A percentile compares a stretch with the other conserved stretches of the same genome.
These are phyloP conservation scores for Lasiosphaeris hirsuta DNA, from an alignment of 495 filamentous ascomycete species.

Conservation along the genomic window DNA sequence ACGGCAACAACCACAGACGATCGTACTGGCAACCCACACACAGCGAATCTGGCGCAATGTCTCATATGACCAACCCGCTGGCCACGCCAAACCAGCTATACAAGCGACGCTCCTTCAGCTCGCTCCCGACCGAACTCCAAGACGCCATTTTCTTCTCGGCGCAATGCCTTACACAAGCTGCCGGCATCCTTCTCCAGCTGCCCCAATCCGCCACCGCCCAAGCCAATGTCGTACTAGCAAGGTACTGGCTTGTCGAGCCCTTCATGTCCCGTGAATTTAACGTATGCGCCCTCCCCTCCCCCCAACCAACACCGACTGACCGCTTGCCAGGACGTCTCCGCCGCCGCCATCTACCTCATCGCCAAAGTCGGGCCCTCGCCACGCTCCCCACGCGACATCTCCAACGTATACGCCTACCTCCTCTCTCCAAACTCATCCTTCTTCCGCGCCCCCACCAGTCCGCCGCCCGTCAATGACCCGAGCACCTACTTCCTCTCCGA, in stretches of 20 bases:
- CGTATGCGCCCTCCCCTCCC: slow-evolving; percentile 22
- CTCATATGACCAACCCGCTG: slow-evolving; percentile 74
- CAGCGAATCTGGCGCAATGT: slow-evolving; percentile 32
- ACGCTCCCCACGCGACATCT: slow-evolving; percentile 69
- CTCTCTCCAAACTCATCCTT: slow-evolving; percentile 63
- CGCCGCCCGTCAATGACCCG: slow-evolving; percentile 40
- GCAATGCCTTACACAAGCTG: slow-evolving; percentile 78
- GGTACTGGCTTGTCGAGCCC: slow-evolving; percentile 70
- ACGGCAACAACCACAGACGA: neutral
- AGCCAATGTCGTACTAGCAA: slow-evolving; percentile 80
- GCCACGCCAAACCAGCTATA: slow-evolving; percentile 78
- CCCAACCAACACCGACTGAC: neutral
- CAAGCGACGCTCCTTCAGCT: slow-evolving; percentile 49
- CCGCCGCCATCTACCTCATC: slow-evolving; percentile 75
- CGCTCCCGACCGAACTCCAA: slow-evolving; percentile 75
- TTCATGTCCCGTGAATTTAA: slow-evolving; percentile 47
- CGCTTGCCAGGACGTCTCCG: slow-evolving; percentile 65
- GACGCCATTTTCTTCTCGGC: slow-evolving; percentile 63
- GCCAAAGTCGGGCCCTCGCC: slow-evolving; percentile 81
- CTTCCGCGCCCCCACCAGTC: slow-evolving; percentile 43
- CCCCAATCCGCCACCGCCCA: slow-evolving; percentile 88
- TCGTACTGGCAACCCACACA: neutral
- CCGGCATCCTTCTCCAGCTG: slow-evolving; percentile 78
- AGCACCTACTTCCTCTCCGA: slow-evolving; percentile 72
- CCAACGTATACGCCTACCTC: slow-evolving; percentile 82